phyloP scores from a whole-genome alignment of 805 yeast genomes.

The Zygosaccharomyces gambellarensis region DNA sequence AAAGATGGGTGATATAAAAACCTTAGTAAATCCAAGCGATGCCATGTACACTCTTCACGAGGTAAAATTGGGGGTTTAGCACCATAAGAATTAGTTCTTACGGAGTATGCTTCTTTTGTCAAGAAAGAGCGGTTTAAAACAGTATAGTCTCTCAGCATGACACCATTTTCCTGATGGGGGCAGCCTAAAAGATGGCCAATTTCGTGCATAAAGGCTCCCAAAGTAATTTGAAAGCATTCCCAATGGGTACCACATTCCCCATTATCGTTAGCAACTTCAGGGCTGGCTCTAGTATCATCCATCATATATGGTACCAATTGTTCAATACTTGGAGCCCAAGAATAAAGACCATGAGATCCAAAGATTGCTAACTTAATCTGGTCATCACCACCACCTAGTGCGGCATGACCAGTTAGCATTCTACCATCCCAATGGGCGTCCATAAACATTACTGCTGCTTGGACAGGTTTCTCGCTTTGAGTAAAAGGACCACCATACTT shows the following conservation, averaged over 20 bases:
- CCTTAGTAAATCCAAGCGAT: conserved; percentile 70
- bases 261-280: conserved; percentile 87
- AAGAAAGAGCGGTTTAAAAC: conserved; percentile 77
- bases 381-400: conserved; percentile 82
- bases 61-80: conserved; percentile 46
- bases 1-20: conserved; percentile 80
- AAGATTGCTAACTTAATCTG: conserved; percentile 76
- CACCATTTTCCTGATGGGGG: conserved; percentile 87
- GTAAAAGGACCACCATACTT: conserved; percentile 53
- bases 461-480: conserved; percentile 45
- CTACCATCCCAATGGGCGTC: conserved; percentile 80
- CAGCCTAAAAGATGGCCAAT: conserved; percentile 88
- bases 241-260: conserved; percentile 80
- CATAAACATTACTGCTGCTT: conserved; percentile 79
- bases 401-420: conserved; percentile 78
- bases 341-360: conserved; percentile 86
- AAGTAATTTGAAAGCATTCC: conserved; percentile 81
- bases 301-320: conserved; percentile 61
- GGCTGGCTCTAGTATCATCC: conserved; percentile 63
- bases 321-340: conserved; percentile 88
- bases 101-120: conserved; percentile 58
- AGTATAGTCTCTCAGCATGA: conserved; percentile 84
- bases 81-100: conserved; percentile 48
- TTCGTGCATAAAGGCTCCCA: conserved; percentile 95
- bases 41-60: conserved; percentile 79